Conservation (phyloP, 2,329 filamentous ascomycete species). For the Cladosporium sp. region DNA sequence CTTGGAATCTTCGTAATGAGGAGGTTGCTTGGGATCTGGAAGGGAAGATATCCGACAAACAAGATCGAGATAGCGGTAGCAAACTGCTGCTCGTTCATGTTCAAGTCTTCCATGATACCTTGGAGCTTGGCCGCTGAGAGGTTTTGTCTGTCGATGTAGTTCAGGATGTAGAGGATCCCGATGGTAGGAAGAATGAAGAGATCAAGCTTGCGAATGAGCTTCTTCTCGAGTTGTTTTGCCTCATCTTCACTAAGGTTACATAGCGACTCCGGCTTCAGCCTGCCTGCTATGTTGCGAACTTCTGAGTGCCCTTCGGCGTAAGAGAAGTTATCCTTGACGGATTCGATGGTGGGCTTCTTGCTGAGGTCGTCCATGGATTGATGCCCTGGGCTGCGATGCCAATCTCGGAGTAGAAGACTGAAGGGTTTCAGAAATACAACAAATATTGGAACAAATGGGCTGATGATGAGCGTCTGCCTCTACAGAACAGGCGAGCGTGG, state of each 20-base stretch:
- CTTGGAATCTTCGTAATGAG: constrained; percentile 32
- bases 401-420: no score
- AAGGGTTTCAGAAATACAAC: no score
- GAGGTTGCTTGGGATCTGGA: constrained; percentile 35
- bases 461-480: neutral
- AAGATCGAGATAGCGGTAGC: constrained; percentile 42
- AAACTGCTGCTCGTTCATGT: constrained; percentile 41
- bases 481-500: neutral
- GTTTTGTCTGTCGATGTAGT: constrained; percentile 17
- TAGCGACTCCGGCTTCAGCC: constrained; percentile 5
- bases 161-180: constrained; percentile 43
- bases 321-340: constrained; percentile 1
- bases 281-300: constrained; percentile 13
- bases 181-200: constrained; percentile 63
- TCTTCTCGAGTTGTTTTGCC: constrained; percentile 39
- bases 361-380: constrained; percentile 5
- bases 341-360: constrained; percentile 4
- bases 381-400: neutral
- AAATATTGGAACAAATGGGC: neutral
- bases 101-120: constrained; percentile 40
- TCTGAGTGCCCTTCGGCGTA: constrained; percentile 8
- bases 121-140: constrained; percentile 18
- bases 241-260: neutral
- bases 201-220: constrained; percentile 67
- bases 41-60: constrained; percentile 37